These are phyloP conservation scores for Fraxinus albicans DNA, from an alignment of 305 asterid species.

Conservation along the genomic window DNA sequence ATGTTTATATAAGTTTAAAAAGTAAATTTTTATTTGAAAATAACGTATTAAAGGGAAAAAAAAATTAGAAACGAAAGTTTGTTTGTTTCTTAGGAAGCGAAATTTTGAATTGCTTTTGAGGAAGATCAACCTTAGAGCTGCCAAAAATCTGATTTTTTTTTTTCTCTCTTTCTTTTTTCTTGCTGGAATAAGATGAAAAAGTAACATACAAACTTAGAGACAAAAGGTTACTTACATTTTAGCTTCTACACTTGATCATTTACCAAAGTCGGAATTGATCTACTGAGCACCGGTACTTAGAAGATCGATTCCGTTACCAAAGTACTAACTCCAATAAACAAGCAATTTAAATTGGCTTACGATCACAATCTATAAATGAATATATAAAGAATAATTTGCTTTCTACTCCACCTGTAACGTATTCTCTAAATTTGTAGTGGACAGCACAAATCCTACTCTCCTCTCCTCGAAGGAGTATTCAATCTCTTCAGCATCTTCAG, in stretches of 20 bases:
- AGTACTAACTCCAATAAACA: neutral
- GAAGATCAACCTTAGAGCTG: neutral
- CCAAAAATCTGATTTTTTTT: neutral
- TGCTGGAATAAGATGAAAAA: neutral
- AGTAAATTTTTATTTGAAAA: no score
- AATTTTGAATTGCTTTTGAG: neutral
- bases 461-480: conserved; percentile 90
- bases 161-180: neutral
- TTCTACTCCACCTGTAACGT: conserved; percentile 27
- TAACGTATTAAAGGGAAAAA: neutral
- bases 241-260: neutral
- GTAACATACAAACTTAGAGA: neutral
- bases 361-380: conserved; percentile 26
- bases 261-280: neutral
- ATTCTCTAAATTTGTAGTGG: conserved; percentile 39
- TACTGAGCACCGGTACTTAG: neutral
- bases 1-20: neutral
- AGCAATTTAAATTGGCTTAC: conserved; percentile 43
- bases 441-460: conserved; percentile 64
- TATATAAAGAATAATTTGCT: neutral
- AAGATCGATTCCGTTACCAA: neutral
- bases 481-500: conserved; percentile 43
- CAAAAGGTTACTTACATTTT: neutral
- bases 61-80: neutral
- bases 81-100: neutral